Base-by-base conservation (phyloP, 192 early-diverging fungal species). In the Coemansia guatemalensis region DNA sequence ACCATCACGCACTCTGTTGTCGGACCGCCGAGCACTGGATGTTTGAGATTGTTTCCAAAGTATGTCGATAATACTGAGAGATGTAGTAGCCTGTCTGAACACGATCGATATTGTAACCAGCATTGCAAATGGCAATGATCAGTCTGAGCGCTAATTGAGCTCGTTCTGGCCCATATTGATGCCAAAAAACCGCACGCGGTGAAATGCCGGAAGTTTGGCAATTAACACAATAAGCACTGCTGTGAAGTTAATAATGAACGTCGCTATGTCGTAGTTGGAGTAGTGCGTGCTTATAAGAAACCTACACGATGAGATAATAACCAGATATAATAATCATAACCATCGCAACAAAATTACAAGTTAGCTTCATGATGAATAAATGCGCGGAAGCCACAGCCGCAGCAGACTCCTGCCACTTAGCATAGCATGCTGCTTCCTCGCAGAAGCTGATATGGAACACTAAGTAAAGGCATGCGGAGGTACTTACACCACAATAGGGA, bases 251-350 rank as follows among this genome's bases (percentile, higher is more conserved):
- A 99, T 87, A 60, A 87, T 85, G 72, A 99, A 99, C 18, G 92
- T 93, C 26, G 89, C 70, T 3, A 90, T 68, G 62, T 97, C 92
- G 81, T 99, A 99, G 84, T 97, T 91, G 1, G 94, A 91, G 81
- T 97, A 97, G 76, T 97, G 95, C 25, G 93, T 95, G 78, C 91
- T 92, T 33, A 99, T 72, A 52, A 99, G 83, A 68, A 99, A 99
- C 30, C 74, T 77, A 77, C 65, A 68, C 3, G 14, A 17, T 17
- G 14, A 44, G 39, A 44, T 44, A 44, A 44, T 44, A 44, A 2
- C 8, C 39, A 44, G 39, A 17, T 12, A 44, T 44, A 17, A 44
- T 1, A 44, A 4, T 17, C 39, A 17, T 44, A 44, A 44, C 39
- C 39, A 2, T 44, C 14, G 9, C 1, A 44, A 12, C 1, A 44